Evolutionary conservation across 2,329 filamentous ascomycete genomes (phyloP), one percentile per base, ranked within the genome.

Genomic region (Furcasterigmium sp.): DNA sequence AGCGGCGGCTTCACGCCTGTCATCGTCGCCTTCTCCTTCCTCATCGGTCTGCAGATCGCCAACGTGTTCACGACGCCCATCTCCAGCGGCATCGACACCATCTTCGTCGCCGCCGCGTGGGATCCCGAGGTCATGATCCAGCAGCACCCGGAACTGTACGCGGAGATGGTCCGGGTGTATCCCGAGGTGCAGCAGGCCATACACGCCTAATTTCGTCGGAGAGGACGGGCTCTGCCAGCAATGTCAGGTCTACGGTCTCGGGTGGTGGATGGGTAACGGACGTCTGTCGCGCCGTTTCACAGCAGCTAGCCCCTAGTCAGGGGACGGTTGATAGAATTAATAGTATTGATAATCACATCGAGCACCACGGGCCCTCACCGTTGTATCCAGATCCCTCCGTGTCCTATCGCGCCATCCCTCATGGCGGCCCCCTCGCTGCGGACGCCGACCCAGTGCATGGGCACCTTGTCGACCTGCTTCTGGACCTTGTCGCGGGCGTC

Each of bases 61-160:
- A 86, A 94, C 62, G 80, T 95, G 50, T 94, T 96, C 66, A 87
- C 91, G 26, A 91, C 87, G 0, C 91, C 91, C 1, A 72, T 97
- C 44, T 84, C 84, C 50, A 91, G 84, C 55, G 91, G 91, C n/a
- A 80, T 95, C 49, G 87, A 95, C 53, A 94, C 91, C 0, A 87
- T 95, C 48, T 96, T 96, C 54, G 88, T 95, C 1, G 90, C 88
- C 0, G 69, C 76, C 37, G 80, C 78, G 1, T 84, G 80, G 75
- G 79, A 84, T 39, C 80, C 81, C 0, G 76, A 85, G 56, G 85
- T 91, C 8, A 69, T 95, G 69, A 84, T 89, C 59, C 72, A 78
- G 34, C 83, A 93, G 44, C 91, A 95, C 62, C 81, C 83, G 0
- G 88, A 94, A 48, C 66, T 97, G 37, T 96, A 91, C 62, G 69